Evolutionary conservation across 371 early-diverging fungal species (phyloP), one percentile per base, ranked within the genome.

Genomic region (Mucor plumbeus): DNA sequence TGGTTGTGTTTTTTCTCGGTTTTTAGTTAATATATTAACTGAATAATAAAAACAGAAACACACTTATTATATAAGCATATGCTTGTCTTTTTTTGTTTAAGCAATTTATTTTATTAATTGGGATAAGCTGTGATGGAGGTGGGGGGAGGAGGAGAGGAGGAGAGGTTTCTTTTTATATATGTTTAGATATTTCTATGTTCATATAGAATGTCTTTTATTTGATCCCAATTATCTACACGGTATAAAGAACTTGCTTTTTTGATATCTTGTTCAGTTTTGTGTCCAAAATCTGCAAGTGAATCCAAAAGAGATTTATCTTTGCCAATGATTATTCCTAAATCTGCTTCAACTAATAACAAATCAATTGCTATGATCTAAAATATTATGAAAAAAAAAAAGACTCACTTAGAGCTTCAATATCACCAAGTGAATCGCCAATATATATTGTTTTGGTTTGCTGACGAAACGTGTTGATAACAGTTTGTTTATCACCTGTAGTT

Each of bases 271-370:
- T 73, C 54, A 7, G 72, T 26, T 10, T 11, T 50, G 10, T 64
- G 48, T 14, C 61, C 59, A 41, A 61, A 67, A 1, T 63, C 5
- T 4, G 43, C 19, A 7, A 77, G 31, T 8, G 72, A 48, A 17
- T 70, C 44, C 11, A 81, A 15, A 26, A 87, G 64, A 3, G 75
- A 71, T 34, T 36, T 50, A 61, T 83, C 80, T 8, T 74, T 69
- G n/a, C 87, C 87, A 58, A 87, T 73, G 36, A 87, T 69, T 31
- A 87, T 79, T 3, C 85, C 86, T 5, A 81, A 61, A 60, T 85
- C 76, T 1, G 86, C 81, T 59, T 81, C 64, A 8, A 84, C 85
- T 83, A 69, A 17, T 11, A 53, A 31, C 4, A 14, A 59, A 59
- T 10, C 1, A 26, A 11, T 14, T 43, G 0, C 26, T 14, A 17